phyloP scores from a whole-genome alignment of 805 yeast species.

The Candida yuanshanica region DNA sequence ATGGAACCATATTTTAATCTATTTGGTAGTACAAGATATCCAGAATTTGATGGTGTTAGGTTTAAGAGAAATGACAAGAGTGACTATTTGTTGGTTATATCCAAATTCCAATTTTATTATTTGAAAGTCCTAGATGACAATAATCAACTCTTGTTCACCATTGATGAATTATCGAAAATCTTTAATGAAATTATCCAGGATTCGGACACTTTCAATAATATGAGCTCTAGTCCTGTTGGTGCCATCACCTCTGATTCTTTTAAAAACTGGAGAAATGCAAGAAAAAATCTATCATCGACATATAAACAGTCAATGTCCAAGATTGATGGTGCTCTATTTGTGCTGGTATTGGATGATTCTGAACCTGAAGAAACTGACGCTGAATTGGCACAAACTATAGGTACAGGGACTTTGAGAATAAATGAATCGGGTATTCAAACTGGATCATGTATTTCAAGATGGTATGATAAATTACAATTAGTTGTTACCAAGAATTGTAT shows the following conservation, averaged over 20 bases:
- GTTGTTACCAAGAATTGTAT: constrained; percentile 80
- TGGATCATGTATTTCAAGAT: constrained; percentile 89
- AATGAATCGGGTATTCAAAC: constrained; percentile 75
- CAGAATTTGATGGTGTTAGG: constrained; percentile 56
- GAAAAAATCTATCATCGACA: constrained; percentile 41
- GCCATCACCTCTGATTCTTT: constrained; percentile 84
- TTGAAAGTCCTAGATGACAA: constrained; percentile 71
- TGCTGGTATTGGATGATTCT: constrained; percentile 75
- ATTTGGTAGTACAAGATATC: constrained; percentile 64
- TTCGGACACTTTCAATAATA: constrained; percentile 53
- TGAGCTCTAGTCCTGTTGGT: constrained; percentile 71
- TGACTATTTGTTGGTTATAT: constrained; percentile 68
- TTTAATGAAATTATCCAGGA: constrained; percentile 64
- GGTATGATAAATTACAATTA: constrained; percentile 85
- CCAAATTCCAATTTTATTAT: constrained; percentile 83
- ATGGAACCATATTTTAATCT: constrained; percentile 64
- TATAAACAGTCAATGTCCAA: constrained; percentile 32
- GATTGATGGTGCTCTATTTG: constrained; percentile 75
- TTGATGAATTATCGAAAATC: constrained; percentile 59
- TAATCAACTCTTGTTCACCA: constrained; percentile 60
- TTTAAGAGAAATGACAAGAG: constrained; percentile 63
- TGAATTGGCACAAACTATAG: constrained; percentile 49
- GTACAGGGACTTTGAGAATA: constrained; percentile 73
- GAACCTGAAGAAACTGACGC: constrained; percentile 41
- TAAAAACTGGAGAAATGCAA: constrained; percentile 73